Evolutionary conservation across 352 stramenopile genomes (phyloP), one percentile per base, ranked within the genome.

Genomic region (Pythium apleroticum): DNA sequence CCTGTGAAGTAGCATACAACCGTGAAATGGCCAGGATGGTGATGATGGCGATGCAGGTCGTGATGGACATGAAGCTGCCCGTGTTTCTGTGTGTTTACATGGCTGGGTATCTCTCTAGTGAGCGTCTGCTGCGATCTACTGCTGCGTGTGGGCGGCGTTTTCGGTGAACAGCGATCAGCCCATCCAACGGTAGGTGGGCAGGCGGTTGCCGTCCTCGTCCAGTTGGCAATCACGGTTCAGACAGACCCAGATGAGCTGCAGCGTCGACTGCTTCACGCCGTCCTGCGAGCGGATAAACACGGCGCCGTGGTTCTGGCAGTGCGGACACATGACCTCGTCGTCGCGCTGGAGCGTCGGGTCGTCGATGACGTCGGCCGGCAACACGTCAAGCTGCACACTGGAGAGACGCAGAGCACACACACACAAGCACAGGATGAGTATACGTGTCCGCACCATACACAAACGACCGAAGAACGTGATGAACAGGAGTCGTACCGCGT

Each of bases 271-370:
- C 75, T 95, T 95, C 17, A 95, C 87, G 46, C 87, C 87, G 66
- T 95, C 87, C 63, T 95, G 87, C 48, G 87, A 95, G 24, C 87
- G 87, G 66, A 95, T 94, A 66, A 95, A 95, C 54, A 92, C 87
- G 14, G 87, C 87, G 52, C 87, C 87, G 53, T 94, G 84, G 75
- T 88, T 72, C 53, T 58, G 66, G 66, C 87, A 95, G 66, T 87
- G 89, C 25, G 87, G 87, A 63, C 87, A 95, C 53, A 71, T 78
- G 33, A 95, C 87, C 63, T 95, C 87, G 72, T 89, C 89, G 72
- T 95, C 87, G 61, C 87, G 87, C 76, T 95, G 87, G 41, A 95
- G 80, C 66, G 87, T 95, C 52, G 87, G 87, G 69, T 95, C 87
- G 68, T 95, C 87, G 68, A 95, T 95, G 52, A 95, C 77, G 69